These are phyloP conservation scores for Fusarium proliferatum DNA, from an alignment of 2,329 filamentous ascomycete species.

Conservation along the genomic window DNA sequence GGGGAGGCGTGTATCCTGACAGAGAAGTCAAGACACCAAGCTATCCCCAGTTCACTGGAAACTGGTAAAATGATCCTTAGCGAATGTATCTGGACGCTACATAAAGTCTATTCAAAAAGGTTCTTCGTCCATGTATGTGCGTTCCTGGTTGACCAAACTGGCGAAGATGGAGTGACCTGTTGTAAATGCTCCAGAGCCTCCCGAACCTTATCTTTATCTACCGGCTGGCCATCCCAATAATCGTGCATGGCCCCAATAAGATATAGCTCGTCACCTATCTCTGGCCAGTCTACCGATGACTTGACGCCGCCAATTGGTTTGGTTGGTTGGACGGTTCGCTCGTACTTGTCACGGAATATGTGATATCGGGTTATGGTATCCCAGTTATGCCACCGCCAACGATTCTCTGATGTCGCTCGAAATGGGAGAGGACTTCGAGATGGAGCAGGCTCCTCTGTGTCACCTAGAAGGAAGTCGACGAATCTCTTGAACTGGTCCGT, in stretches of 20 bases:
- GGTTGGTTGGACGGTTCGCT: background rate
- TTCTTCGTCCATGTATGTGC: background rate
- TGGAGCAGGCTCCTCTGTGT: background rate
- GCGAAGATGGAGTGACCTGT: background rate
- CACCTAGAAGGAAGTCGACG: background rate
- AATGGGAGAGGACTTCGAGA: background rate
- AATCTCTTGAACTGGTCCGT: slow-evolving; percentile 9
- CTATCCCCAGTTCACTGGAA: background rate
- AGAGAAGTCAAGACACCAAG: background rate
- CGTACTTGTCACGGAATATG: slow-evolving; percentile 23
- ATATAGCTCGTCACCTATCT: background rate
- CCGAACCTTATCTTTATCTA: background rate
- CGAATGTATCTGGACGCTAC: rapidly evolving
- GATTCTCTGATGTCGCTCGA: background rate
- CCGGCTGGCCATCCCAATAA: background rate
- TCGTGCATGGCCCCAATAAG: background rate
- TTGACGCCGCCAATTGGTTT: background rate
- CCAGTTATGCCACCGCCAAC: slow-evolving; percentile 14
- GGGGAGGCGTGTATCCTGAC: background rate
- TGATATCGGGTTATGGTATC: slow-evolving; percentile 7
- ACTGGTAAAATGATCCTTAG: background rate
- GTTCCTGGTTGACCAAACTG: background rate
- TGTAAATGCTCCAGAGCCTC: background rate
- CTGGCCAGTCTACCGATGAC: slow-evolving; percentile 11
- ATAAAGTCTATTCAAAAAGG: background rate